phyloP scores from a whole-genome alignment of 306 rosid genomes.

The Fragaria nilgerrensis region DNA sequence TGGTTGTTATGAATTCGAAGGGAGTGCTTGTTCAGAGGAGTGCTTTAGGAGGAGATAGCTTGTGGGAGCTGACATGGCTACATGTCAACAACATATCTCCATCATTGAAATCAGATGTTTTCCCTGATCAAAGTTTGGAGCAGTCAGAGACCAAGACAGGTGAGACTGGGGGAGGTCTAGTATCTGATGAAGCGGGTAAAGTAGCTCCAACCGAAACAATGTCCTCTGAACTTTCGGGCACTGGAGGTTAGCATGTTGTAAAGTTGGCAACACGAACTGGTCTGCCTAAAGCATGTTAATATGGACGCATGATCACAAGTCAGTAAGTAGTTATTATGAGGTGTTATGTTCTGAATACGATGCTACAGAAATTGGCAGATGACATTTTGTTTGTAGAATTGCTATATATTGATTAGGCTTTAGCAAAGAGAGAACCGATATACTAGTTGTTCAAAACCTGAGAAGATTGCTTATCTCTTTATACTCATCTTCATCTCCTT shows the following conservation, averaged over 20 bases:
- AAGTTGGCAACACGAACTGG: constrained; percentile 23
- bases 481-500: constrained; percentile 6
- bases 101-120: constrained; percentile 79
- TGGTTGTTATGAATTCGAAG: constrained; percentile 73
- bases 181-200: constrained; percentile 43
- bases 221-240: constrained; percentile 40
- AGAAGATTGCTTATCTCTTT: constrained; percentile 24
- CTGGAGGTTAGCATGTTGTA: constrained; percentile 42
- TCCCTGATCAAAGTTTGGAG: constrained; percentile 71
- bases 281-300: constrained; percentile 29
- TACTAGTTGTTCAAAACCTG: constrained; percentile 15
- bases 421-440: constrained; percentile 10
- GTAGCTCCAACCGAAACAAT: constrained; percentile 39
- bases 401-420: constrained; percentile 29
- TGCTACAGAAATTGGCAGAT: constrained; percentile 29
- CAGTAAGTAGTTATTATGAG: constrained; percentile 33
- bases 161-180: constrained; percentile 42
- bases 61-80: constrained; percentile 97
- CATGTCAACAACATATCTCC: constrained; percentile 85
- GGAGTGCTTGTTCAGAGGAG: constrained; percentile 78
- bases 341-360: constrained; percentile 33
- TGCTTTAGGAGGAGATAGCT: constrained; percentile 90
- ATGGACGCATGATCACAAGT: constrained; percentile 18
- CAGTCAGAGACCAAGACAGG: constrained; percentile 41
- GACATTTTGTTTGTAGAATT: constrained; percentile 25